These are phyloP conservation scores for Saprolegnia diclina DNA, from an alignment of 352 stramenopile genomes.

Conservation along the genomic window DNA sequence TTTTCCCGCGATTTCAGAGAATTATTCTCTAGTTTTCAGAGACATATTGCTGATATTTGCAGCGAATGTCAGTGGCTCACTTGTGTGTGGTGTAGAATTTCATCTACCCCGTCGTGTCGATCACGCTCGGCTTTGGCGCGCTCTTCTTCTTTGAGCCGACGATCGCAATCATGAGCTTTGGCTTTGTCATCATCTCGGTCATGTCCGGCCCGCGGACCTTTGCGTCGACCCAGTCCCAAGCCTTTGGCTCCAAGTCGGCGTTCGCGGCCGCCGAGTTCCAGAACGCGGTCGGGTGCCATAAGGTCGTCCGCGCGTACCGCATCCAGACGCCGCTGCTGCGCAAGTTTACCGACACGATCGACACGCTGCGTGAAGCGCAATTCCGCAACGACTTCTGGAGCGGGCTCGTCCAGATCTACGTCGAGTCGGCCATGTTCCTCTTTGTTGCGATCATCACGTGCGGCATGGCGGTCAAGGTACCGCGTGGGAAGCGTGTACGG, in stretches of 20 bases:
- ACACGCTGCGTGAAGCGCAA: conserved; percentile 6
- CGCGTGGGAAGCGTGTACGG: no score
- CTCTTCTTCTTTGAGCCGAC: conserved; percentile 10
- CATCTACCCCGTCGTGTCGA: conserved; percentile 11
- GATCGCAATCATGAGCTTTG: conserved; percentile 18
- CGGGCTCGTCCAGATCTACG: conserved; percentile 25
- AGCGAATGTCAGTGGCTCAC: neutral
- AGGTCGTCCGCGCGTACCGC: conserved; percentile 23
- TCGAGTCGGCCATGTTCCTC: conserved; percentile 21
- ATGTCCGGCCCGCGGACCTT: conserved; percentile 11
- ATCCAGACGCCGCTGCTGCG: conserved; percentile 7
- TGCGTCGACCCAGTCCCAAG: conserved; percentile 16
- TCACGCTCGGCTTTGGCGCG: conserved; percentile 13
- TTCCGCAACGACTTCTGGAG: conserved; percentile 27
- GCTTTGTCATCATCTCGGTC: conserved; percentile 15
- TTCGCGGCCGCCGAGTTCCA: conserved; percentile 21
- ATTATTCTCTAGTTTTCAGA: no score
- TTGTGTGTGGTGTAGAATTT: conserved; percentile 12
- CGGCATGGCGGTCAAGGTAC: conserved; percentile 17
- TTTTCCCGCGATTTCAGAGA: no score
- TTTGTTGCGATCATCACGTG: conserved; percentile 20
- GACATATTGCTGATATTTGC: no score
- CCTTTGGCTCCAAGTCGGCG: conserved; percentile 16
- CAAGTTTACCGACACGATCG: conserved; percentile 14
- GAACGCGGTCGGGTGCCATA: conserved; percentile 25